phyloP scores from a whole-genome alignment of 73 alveolate species.

The Effrenium voratum region DNA sequence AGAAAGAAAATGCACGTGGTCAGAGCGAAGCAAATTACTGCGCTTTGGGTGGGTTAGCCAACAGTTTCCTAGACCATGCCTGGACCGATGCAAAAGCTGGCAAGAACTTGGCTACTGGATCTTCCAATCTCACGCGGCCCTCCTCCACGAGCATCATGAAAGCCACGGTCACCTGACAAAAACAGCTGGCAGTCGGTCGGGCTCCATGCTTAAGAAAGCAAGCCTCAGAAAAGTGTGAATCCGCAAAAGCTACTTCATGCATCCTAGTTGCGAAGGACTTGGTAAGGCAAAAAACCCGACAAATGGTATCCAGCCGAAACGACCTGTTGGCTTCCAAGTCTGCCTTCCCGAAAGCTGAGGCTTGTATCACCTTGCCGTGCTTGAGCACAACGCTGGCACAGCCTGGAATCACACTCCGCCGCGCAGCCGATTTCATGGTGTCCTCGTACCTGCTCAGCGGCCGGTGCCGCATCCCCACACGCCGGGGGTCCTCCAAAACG shows the following conservation, averaged over 20 bases:
- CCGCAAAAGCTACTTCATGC: background rate
- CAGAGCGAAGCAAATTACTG: background rate
- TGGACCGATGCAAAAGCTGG: slow-evolving; percentile 51
- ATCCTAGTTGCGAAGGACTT: slow-evolving; percentile 51
- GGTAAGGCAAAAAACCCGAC: slow-evolving; percentile 73
- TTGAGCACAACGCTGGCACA: slow-evolving; percentile 56
- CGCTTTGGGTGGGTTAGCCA: background rate
- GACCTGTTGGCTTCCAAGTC: slow-evolving; percentile 67
- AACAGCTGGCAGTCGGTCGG: background rate
- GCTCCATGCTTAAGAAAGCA: background rate
- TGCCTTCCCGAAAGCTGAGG: slow-evolving; percentile 59
- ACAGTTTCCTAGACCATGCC: background rate
- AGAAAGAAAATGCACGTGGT: too few species aligned
- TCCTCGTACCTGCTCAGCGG: slow-evolving; percentile 35
- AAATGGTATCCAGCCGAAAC: slow-evolving; percentile 49
- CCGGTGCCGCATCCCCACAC: background rate
- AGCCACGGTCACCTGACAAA: slow-evolving; percentile 64
- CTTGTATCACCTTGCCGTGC: slow-evolving; percentile 43
- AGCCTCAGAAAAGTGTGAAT: background rate
- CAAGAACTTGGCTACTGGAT: slow-evolving; percentile 81
- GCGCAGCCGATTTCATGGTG: slow-evolving; percentile 68
- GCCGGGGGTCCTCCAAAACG: too few species aligned
- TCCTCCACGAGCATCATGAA: slow-evolving; percentile 80
- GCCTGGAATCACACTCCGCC: slow-evolving; percentile 71
- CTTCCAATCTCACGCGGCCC: slow-evolving; percentile 71